Evolutionary conservation across 2,329 filamentous ascomycete genomes (phyloP).

Genomic region (Cladosporium velox): DNA sequence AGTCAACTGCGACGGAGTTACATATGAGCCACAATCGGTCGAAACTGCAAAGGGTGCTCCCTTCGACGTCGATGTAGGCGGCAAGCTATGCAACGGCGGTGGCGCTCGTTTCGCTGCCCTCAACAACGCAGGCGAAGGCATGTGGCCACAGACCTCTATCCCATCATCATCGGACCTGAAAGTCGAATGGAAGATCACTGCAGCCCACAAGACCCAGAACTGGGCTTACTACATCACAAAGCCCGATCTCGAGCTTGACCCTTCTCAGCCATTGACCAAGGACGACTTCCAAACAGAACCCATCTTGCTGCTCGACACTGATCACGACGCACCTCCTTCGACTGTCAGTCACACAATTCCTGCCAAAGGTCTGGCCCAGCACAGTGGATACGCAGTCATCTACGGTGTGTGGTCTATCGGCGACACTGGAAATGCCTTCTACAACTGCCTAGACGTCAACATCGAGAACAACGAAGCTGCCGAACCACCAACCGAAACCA

Average conservation of each 20-base stretch:
- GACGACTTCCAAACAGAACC: conserved; percentile 9
- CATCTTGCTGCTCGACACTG: conserved; percentile 9
- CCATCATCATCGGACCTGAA: conserved; percentile 10
- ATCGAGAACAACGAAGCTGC: background rate
- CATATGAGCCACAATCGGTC: conserved; percentile 18
- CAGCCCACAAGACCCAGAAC: conserved; percentile 16
- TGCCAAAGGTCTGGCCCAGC: background rate
- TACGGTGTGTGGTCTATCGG: conserved; percentile 16
- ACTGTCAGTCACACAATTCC: conserved; percentile 12
- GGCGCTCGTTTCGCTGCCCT: conserved; percentile 11
- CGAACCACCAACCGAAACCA: background rate
- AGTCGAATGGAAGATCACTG: conserved; percentile 18
- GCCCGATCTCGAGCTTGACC: conserved; percentile 6
- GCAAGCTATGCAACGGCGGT: conserved; percentile 12
- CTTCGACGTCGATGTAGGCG: conserved; percentile 11
- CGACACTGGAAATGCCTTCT: conserved; percentile 17
- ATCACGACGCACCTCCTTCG: conserved; percentile 10
- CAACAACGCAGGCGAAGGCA: conserved; percentile 6
- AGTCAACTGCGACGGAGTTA: conserved; percentile 15
- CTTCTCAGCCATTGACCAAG: conserved; percentile 13
- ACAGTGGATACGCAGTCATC: conserved; percentile 17
- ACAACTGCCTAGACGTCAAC: conserved; percentile 20
- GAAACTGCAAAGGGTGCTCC: conserved; percentile 19
- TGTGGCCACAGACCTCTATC: conserved; percentile 15
- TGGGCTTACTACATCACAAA: conserved; percentile 20